A percentile compares a stretch with the other conserved stretches of the same genome.
phyloP scores from a whole-genome alignment of 2,329 filamentous ascomycete genomes.

The Fusarium compactum region DNA sequence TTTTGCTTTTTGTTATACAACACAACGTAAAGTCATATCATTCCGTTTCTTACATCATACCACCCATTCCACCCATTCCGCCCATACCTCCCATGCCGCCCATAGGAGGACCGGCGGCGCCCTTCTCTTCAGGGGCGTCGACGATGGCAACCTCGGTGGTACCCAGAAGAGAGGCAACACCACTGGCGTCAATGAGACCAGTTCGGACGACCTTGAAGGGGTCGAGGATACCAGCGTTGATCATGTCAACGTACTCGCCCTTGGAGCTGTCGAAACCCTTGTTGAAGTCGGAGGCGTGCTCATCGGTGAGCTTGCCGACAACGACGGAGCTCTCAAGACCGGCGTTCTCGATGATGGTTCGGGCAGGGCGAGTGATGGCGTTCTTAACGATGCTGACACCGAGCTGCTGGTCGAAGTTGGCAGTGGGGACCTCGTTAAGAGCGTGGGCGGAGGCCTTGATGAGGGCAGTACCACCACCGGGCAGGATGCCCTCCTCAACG shows the following conservation, averaged over 20 bases:
- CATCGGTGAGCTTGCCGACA: slow-evolving; percentile 97
- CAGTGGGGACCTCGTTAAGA: slow-evolving; percentile 82
- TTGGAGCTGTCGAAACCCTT: slow-evolving; percentile 96
- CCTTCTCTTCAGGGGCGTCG: slow-evolving; percentile 95
- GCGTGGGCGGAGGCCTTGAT: slow-evolving; percentile 97
- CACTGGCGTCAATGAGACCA: slow-evolving; percentile 91
- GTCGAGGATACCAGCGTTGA: slow-evolving; percentile 94
- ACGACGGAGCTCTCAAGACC: slow-evolving; percentile 95
- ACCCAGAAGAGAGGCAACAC: slow-evolving; percentile 95
- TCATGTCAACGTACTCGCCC: slow-evolving; percentile 99
- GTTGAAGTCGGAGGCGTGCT: slow-evolving; percentile 94
- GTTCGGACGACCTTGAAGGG: slow-evolving; percentile 99
- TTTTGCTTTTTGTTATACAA: slow-evolving; percentile 48
- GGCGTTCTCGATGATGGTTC: slow-evolving; percentile 97
- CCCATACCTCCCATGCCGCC: slow-evolving; percentile 75
- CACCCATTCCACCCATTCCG: slow-evolving; percentile 67
- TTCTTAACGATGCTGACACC: slow-evolving; percentile 98
- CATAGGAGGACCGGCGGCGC: slow-evolving; percentile 68
- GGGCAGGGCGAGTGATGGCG: slow-evolving; percentile 94
- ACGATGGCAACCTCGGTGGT: slow-evolving; percentile 99
- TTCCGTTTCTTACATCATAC: slow-evolving; percentile 67
- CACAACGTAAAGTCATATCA: slow-evolving; percentile 40
- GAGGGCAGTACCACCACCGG: slow-evolving; percentile 96
- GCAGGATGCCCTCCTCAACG: slow-evolving; percentile 98
- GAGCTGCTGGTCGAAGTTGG: slow-evolving; percentile 99